Conservation (phyloP, 2,329 filamentous ascomycete genomes). For the Claviceps lovelessii region DNA sequence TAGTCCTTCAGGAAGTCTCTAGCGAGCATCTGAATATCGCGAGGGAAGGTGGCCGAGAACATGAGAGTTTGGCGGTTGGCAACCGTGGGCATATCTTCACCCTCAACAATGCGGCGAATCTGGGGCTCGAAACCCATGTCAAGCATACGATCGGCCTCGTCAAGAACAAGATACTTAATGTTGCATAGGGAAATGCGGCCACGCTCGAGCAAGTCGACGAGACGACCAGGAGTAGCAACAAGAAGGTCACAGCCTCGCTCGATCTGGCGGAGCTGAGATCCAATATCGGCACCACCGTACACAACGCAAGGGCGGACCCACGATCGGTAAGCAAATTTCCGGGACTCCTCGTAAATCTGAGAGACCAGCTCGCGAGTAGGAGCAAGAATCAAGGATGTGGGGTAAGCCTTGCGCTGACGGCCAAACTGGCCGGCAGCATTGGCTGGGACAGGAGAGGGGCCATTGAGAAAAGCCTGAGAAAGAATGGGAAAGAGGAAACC, state of each 20-base stretch:
- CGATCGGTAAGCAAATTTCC: conserved; percentile 97
- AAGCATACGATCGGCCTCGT: conserved; percentile 99
- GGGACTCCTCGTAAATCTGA: conserved; percentile 93
- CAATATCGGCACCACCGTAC: conserved; percentile 97
- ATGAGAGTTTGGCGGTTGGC: conserved; percentile 89
- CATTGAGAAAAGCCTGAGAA: conserved; percentile 88
- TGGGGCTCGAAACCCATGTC: conserved; percentile 99
- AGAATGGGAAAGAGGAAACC: conserved; percentile 98
- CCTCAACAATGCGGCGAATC: conserved; percentile 95
- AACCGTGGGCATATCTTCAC: conserved; percentile 88
- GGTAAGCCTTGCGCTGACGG: conserved; percentile 94
- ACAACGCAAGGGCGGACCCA: conserved; percentile 98
- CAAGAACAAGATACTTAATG: conserved; percentile 98
- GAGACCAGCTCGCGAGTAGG: conserved; percentile 97
- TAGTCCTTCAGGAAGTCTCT: conserved; percentile 99
- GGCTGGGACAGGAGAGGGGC: conserved; percentile 57
- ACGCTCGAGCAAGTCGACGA: conserved; percentile 96
- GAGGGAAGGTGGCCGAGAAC: conserved; percentile 98
- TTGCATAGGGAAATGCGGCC: conserved; percentile 93
- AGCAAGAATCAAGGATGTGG: conserved; percentile 87
- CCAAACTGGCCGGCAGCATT: conserved; percentile 58
- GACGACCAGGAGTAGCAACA: conserved; percentile 90
- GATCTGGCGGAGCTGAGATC: conserved; percentile 93
- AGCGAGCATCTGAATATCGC: conserved; percentile 97
- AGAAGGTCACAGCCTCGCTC: conserved; percentile 94